Conservation (phyloP, 1,284 basidiomycete species). For the Testicularia cyperi region DNA sequence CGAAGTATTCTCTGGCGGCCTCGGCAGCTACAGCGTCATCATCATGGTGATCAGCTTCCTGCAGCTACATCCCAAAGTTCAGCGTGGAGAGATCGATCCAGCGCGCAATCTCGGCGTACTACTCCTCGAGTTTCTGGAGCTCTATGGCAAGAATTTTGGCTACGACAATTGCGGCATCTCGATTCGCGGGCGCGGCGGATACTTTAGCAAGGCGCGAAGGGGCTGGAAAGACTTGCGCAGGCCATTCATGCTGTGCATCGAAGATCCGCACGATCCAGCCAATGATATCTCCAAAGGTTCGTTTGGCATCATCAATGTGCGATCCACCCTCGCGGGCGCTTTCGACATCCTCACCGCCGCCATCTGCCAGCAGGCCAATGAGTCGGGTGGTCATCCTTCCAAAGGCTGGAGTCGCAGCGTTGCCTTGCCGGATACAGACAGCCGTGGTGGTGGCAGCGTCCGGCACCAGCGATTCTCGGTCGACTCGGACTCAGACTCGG, state of each 20-base stretch:
- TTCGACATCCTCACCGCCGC: constrained; percentile 73
- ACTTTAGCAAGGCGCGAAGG: constrained; percentile 63
- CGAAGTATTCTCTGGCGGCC: constrained; percentile 90
- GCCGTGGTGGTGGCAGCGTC: constrained; percentile 7
- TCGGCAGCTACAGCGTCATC: constrained; percentile 92
- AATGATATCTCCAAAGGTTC: constrained; percentile 93
- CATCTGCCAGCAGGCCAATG: constrained; percentile 51
- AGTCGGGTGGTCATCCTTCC: constrained; percentile 17
- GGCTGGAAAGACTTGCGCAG: constrained; percentile 61
- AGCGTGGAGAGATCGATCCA: constrained; percentile 81
- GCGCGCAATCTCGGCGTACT: constrained; percentile 85
- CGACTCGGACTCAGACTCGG: constrained; percentile 29
- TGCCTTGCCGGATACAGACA: too few species aligned
- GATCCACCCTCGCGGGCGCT: constrained; percentile 80
- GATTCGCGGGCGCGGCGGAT: constrained; percentile 74
- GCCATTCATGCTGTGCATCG: constrained; percentile 75
- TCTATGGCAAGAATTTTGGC: constrained; percentile 90
- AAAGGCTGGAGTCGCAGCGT: constrained; percentile 6
- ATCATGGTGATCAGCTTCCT: constrained; percentile 89
- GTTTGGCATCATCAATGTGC: constrained; percentile 78
- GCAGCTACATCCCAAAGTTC: constrained; percentile 94
- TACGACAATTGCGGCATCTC: constrained; percentile 71
- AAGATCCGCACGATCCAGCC: constrained; percentile 86
- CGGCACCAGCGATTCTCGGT: constrained; percentile 18
- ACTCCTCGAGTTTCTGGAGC: constrained; percentile 92